Base-by-base conservation (phyloP, 139 green algal genomes). In the Chlorella sp. region DNA sequence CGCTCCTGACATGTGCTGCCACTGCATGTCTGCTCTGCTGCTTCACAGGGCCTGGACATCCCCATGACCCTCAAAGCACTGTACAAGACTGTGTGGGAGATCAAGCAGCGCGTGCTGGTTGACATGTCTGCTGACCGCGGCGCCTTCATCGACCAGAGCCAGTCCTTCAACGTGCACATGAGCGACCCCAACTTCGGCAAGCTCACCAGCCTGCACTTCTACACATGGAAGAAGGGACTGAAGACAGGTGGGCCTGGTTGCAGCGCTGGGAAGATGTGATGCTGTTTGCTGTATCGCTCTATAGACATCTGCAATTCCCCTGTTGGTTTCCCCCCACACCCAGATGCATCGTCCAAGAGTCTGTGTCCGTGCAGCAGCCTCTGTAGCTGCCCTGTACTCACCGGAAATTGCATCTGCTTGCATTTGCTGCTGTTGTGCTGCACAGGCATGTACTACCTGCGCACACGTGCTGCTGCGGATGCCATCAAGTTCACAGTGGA, bases 41-140 rank as follows among this genome's bases (percentile, higher is more conserved):
- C n/a, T n/a, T n/a, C n/a, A n/a, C n/a, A n/a, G n/a, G n/a, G 83
- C 27, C 76, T 92, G 71, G 86, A 94, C 76, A 93, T 99, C 62
- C 95, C 95, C 10, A 85, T 91, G 1, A 51, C 91, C 35, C 82
- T 99, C 27, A 98, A 97, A 88, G 71, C 55, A 5, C 87, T 99
- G 64, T 99, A 99, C 88, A 98, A 98, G 91, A 99, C 95, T 31
- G 95, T 98, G 59, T 99, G 95, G 95, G 95, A 99, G 87, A 97
- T 99, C 82, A 98, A 98, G 88, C 93, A 97, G 88, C 82, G 88
- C 30, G 74, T 86, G 32, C 84, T 99, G 65, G 94, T 99, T 30
- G 94, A 99, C 91, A 99, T 99, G 94, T 94, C 95, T 22, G 95
- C 94, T 20, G 96, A 98, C 83, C 84, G 95, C 26, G 95, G 95